Base-by-base conservation (phyloP, 1,284 basidiomycete species). In the Caloboletus firmus region DNA sequence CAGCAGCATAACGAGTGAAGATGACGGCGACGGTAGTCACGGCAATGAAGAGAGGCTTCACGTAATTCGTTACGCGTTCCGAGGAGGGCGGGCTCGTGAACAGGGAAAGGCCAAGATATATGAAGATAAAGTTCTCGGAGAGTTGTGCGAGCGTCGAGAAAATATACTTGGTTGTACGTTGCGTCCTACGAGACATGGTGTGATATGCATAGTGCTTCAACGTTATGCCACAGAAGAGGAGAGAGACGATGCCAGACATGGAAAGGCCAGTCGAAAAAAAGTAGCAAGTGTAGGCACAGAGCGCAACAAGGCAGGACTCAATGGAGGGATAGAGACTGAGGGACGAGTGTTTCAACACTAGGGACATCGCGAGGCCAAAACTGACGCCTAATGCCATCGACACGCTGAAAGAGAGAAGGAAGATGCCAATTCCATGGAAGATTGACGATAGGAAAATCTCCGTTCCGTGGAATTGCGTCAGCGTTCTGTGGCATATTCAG, bases 131-230 rank as follows among this genome's bases (percentile, higher is more conserved):
- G 73, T 99, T 99, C 76, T 99, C 97, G 24, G 93, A 94, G 22
- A 99, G 83, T 66, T 95, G 91, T 0, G 95, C 94, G 45, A 97
- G 85, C 0, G 91, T 91, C 4, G 87, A 85, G 74, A 97, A 98
- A 59, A 97, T 91, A 77, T 95, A 97, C 70, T 96, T 95, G n/a
- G 91, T 94, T 12, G 95, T 91, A 42, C 91, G 82, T 68, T 99
- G 97, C 0, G 97, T 98, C 51, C 92, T 85, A 26, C 84, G 83
- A 5, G 95, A 98, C 96, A 99, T 99, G 54, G 93, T 99, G 77
- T 98, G 95, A 71, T 98, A 98, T 4, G 96, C 96, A 67, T 99
- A 99, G 72, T 99, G 97, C 74, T 99, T 99, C 65, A 99, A 83
- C 1, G 96, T 99, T 73, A 99, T 98, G 56, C 96, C 96, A 71